Conservation (phyloP, 768 basidiomycete genomes). For the Rhodotorula kratochvilovae region DNA sequence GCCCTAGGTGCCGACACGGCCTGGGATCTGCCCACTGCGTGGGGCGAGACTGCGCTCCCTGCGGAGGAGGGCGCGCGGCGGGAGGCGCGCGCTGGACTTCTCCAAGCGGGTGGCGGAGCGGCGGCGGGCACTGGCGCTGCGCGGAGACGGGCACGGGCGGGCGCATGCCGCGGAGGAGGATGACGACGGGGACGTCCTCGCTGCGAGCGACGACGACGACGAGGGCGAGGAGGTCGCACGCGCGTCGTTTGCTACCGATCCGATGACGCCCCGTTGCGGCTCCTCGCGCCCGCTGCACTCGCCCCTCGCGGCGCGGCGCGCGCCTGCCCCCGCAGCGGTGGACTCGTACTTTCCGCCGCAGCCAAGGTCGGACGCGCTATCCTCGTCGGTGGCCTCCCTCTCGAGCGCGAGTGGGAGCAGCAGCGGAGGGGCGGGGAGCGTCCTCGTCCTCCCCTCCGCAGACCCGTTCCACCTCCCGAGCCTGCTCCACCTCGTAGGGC, state of each 20-base stretch:
- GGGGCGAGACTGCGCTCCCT: constrained; percentile 4
- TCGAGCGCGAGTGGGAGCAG: neutral
- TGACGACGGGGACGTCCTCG: neutral
- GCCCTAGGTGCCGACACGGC: neutral
- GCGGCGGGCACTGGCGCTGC: neutral
- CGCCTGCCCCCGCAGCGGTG: neutral
- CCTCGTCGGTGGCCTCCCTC: neutral
- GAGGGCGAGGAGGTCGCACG: too few relatives aligned
- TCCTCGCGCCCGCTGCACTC: neutral
- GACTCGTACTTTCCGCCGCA: constrained; percentile 1
- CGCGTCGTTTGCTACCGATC: constrained; percentile 17
- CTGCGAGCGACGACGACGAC: neutral
- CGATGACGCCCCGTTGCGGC: constrained; percentile 22
- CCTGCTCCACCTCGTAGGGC: constrained; percentile 33
- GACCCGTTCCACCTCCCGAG: constrained; percentile 35
- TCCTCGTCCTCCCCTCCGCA: constrained; percentile 1
- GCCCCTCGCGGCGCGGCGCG: neutral
- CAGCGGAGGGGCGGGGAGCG: neutral
- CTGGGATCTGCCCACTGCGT: too few relatives aligned
- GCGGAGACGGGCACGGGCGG: neutral
- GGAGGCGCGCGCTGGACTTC: constrained; percentile 13
- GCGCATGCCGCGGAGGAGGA: neutral
- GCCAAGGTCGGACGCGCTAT: neutral
- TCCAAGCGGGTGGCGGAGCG: constrained; percentile 25
- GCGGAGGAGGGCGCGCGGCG: neutral